phyloP scores from a whole-genome alignment of 2,329 filamentous ascomycete species.

The Aquanectria penicillioides region DNA sequence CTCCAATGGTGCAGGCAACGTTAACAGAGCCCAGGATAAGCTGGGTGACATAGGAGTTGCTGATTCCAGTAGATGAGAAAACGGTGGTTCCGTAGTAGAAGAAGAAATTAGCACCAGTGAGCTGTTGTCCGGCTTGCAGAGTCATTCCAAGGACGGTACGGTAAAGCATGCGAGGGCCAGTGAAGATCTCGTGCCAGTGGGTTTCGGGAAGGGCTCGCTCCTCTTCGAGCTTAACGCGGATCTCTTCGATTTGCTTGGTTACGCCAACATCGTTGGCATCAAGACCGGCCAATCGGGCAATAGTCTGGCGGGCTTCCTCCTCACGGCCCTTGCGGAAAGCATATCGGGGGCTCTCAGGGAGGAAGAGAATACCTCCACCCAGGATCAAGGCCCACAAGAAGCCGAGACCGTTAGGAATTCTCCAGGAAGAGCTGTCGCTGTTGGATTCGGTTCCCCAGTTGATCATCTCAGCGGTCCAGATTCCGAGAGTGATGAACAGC shows the following conservation, averaged over 20 bases:
- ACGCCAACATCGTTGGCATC: conserved; percentile 52
- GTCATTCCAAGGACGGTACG: conserved; percentile 70
- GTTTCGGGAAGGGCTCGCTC: conserved; percentile 56
- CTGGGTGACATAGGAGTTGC: conserved; percentile 73
- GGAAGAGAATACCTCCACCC: conserved; percentile 59
- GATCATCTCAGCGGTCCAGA: conserved; percentile 67
- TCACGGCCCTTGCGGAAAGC: conserved; percentile 58
- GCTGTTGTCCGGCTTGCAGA: conserved; percentile 73
- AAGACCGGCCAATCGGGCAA: conserved; percentile 58
- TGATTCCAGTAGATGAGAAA: conserved; percentile 72
- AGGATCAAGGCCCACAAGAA: conserved; percentile 66
- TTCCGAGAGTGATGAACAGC: conserved; percentile 75
- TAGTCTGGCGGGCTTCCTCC: conserved; percentile 59
- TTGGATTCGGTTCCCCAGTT: conserved; percentile 68
- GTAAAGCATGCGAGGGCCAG: conserved; percentile 72
- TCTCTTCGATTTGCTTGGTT: conserved; percentile 60
- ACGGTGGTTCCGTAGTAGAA: conserved; percentile 75
- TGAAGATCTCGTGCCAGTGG: conserved; percentile 70
- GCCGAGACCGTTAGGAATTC: conserved; percentile 68
- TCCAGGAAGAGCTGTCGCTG: conserved; percentile 64
- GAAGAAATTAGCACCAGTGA: conserved; percentile 70
- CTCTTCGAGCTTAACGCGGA: conserved; percentile 61
- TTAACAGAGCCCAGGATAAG: conserved; percentile 76
- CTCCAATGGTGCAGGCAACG: conserved; percentile 71
- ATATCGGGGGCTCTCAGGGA: conserved; percentile 65